Base-by-base conservation (phyloP, 169 alveolate species). In the Plasmodium vivax region DNA sequence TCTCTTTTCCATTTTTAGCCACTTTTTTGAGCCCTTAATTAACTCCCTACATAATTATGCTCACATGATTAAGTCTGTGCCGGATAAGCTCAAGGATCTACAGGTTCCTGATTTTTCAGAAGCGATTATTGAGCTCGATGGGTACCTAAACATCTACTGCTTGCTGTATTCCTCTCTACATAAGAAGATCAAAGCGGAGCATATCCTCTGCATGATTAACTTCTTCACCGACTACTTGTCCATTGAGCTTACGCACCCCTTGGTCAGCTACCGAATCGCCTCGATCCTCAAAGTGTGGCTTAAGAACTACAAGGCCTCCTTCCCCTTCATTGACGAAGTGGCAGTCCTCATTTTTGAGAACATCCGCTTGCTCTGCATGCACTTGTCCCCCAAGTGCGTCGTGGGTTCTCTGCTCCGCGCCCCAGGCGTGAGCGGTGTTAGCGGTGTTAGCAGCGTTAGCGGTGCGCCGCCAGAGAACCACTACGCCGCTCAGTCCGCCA, bases 21-120 rank as follows among this genome's bases (percentile, higher is more conserved):
- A 88, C 54, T 62, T 88, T 16, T 88, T 88, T 68, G 94, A 88
- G 36, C 90, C 94, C 16, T 80, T 88, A 88, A 88, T 88, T 58
- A 77, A 88, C 19, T 72, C 91, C 19, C 82, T 88, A 80, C 94
- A 88, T 74, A 88, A 88, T 80, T 88, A 88, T 80, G 90, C 32
- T 30, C 82, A 88, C n/a, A 79, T 58, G 82, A 79, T 88, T 62
- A 88, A 81, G 32, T 32, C 32, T 5, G 8, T 81, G 14, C 90
- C 94, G 19, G 36, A 19, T 12, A 62, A 88, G 16, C 56, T 88
- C 51, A 88, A 80, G 82, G 74, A 47, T 47, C 47, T 88, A 88
- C 94, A 88, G 72, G 23, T 62, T 7, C 58, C 83, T 34, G 72
- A 80, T 19, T 80, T 38, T 34, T 88, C 94, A 8, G 73, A 79